phyloP scores from a whole-genome alignment of 352 stramenopile species.

The Phytopythium chamaehyphon region DNA sequence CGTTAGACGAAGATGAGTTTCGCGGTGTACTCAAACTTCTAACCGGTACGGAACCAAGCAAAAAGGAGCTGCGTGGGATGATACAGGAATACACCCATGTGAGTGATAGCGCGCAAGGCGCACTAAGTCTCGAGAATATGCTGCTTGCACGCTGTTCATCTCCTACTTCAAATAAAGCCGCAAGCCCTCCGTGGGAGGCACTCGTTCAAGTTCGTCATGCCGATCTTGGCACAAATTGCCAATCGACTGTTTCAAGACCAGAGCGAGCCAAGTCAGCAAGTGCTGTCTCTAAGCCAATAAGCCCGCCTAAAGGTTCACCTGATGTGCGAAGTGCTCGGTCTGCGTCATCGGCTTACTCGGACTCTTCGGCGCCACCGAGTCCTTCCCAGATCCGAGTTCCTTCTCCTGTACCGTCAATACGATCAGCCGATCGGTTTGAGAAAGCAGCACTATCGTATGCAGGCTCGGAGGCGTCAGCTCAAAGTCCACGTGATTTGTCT shows the following conservation, averaged over 20 bases:
- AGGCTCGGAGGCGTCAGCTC: background rate
- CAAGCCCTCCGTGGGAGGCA: conserved; percentile 65
- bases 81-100: conserved; percentile 51
- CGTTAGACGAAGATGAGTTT: conserved; percentile 76
- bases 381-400: background rate
- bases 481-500: background rate
- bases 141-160: conserved; percentile 66
- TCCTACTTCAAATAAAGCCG: conserved; percentile 67
- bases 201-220: conserved; percentile 74
- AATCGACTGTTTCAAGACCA: background rate
- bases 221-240: conserved; percentile 16
- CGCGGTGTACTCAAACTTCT: conserved; percentile 74
- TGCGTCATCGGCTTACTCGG: background rate
- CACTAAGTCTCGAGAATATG: conserved; percentile 63
- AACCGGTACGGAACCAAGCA: conserved; percentile 63
- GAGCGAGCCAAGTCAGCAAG: conserved; percentile 2
- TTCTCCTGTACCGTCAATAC: conserved; percentile 1
- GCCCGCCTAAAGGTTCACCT: too few species aligned
- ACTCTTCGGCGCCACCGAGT: background rate
- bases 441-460: background rate
- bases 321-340: background rate
- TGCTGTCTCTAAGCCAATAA: background rate
- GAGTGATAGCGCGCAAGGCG: conserved; percentile 46
- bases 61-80: conserved; percentile 68
- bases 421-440: background rate